Evolutionary conservation across 164 flowering plant genomes (phyloP), one percentile per base, ranked within the genome.

Genomic region (Vitis amurensis): DNA sequence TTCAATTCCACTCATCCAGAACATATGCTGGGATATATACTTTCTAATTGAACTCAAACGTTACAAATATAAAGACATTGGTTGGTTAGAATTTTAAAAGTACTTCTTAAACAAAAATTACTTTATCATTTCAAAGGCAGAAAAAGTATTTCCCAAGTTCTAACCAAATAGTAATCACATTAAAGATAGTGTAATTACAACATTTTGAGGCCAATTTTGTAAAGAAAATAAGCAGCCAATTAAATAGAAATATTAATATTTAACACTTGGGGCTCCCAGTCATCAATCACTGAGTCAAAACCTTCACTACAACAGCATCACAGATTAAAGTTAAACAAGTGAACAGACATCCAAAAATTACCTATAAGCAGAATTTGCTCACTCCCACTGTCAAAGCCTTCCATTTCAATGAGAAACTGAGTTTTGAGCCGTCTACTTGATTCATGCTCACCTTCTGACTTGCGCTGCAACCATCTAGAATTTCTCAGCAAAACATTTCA

Each of bases 391-490:
- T 93, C 97, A 83, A 96, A 96, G 66, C 99, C 99, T 87, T 96
- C 99, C 99, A 96, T 96, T 84, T 96, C 99, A 72, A 96, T 96
- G 71, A 96, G 90, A 73, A 96, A 96, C 68, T 96, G 99, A 61
- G 99, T 96, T 82, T 96, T 96, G 16, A 96, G 87, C 69, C 98
- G 84, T 72, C 98, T 87, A 73, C 98, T 96, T 69, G 97, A 83
- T 85, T 96, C 98, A 77, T 96, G 99, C 77, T 96, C 99, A 73
- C 99, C 99, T 76, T 93, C 99, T 59, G 99, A 91, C 78, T 96
- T 96, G 56, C 99, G 97, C 98, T 96, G 90, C 75, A 83, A 72
- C 49, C 59, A 84, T 10, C 57, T 14, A 57, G 47, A 63, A 27
- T 52, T 61, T 70, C 11, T 75, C 49, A 76, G 66, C 47, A 76